Conservation (phyloP, 257 asterid genomes). For the Henckelia pumila region DNA sequence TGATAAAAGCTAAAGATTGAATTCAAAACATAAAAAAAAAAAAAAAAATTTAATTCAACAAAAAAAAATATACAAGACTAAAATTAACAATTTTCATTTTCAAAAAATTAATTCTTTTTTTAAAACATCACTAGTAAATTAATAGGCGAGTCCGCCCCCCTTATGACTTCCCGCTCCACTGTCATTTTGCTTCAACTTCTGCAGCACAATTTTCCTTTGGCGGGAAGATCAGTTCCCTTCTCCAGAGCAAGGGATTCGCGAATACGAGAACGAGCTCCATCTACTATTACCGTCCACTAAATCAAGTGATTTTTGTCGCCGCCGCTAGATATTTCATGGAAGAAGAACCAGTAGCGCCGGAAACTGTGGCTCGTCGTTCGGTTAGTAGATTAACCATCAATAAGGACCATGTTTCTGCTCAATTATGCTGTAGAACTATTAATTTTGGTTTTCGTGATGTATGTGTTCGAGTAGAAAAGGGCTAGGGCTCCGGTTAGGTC, state of each 20-base stretch:
- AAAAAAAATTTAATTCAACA: no score
- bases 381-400: slow-evolving; percentile 38
- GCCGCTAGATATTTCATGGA: slow-evolving; percentile 41
- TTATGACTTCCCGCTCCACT: slow-evolving; percentile 19
- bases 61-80: no score
- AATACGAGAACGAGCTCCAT: background rate
- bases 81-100: no score
- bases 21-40: no score
- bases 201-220: slow-evolving; percentile 23
- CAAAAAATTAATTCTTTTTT: no score
- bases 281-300: slow-evolving; percentile 1
- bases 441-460: slow-evolving; percentile 3
- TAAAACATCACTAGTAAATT: no score
- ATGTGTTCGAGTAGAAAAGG: slow-evolving; percentile 62
- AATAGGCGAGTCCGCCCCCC: no score
- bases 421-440: slow-evolving; percentile 16
- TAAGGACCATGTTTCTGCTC: background rate
- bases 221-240: slow-evolving; percentile 34
- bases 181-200: background rate
- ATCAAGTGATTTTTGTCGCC: slow-evolving; percentile 11
- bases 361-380: slow-evolving; percentile 61
- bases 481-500: slow-evolving; percentile 59
- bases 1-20: no score
- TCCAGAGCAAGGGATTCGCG: slow-evolving; percentile 7
- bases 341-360: slow-evolving; percentile 55